Conservation (phyloP, 2,329 filamentous ascomycete species). For the Aspergillus ochraceoroseus region DNA sequence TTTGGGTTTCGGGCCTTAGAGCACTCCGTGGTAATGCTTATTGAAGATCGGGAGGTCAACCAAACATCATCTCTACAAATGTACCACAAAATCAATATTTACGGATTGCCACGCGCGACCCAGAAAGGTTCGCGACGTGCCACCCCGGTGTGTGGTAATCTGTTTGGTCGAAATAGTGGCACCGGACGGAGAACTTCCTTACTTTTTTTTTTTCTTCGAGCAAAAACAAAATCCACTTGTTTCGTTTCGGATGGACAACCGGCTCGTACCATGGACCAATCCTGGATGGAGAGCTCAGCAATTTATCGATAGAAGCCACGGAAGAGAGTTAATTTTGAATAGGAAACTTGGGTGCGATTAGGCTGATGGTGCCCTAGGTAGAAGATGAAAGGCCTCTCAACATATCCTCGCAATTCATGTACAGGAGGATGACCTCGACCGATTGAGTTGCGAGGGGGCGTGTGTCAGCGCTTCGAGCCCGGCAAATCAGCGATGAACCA, state of each 20-base stretch:
- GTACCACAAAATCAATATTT: slow-evolving; percentile 13
- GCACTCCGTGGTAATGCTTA: slow-evolving; percentile 7
- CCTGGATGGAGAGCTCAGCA: slow-evolving; percentile 11
- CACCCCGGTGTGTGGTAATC: slow-evolving; percentile 5
- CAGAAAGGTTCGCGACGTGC: slow-evolving; percentile 15
- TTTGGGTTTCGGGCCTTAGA: neutral
- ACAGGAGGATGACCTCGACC: slow-evolving; percentile 9
- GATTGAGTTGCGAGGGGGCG: slow-evolving; percentile 7
- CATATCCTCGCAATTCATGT: neutral
- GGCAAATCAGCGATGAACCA: slow-evolving; percentile 3
- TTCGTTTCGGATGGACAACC: slow-evolving; percentile 5
- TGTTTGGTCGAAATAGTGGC: neutral
- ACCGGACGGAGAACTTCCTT: neutral
- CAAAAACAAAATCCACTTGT: slow-evolving; percentile 8
- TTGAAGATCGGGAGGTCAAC: slow-evolving; percentile 7
- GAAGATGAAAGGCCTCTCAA: too few relatives aligned
- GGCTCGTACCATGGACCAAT: slow-evolving; percentile 15
- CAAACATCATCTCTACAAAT: slow-evolving; percentile 6
- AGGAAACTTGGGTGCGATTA: slow-evolving; percentile 8
- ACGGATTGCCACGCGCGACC: slow-evolving; percentile 18
- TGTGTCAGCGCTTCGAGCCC: slow-evolving; percentile 12
- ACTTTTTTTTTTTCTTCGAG: neutral
- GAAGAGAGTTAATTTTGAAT: too few relatives aligned
- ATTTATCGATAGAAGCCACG: too few relatives aligned
- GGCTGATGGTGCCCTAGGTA: too few relatives aligned